Base-by-base conservation (phyloP, 2,329 filamentous ascomycete species). In the Tympanopsis confertula region DNA sequence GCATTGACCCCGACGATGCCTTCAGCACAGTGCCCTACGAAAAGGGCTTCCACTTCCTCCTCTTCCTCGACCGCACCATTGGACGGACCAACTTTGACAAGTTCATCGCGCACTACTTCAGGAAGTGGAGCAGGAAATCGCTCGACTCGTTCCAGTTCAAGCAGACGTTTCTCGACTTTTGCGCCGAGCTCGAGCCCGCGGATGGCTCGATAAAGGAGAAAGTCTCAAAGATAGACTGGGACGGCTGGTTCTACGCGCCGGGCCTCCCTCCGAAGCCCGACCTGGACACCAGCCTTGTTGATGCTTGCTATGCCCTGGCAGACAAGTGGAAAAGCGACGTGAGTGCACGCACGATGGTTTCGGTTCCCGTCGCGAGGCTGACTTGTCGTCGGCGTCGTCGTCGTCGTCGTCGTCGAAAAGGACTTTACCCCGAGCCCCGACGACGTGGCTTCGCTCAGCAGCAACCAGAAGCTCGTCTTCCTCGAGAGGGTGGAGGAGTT, bases 61-160 rank as follows among this genome's bases (percentile, higher is more conserved):
- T 87, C 58, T 80, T 88, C 50, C 77, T 98, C 13, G 91, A 98
- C 51, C 82, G 81, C 35, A 66, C 94, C 2, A 71, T 96, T 3
- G 85, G 86, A 24, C 82, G 84, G 42, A 70, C 81, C n/a, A 82
- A 83, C 55, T 98, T 91, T 64, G 86, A 96, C 67, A 82, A 78
- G 49, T 98, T 96, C 60, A 95, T 96, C 52, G 87, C 88, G 13
- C 79, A 94, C 58, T 95, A 96, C 65, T 96, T 96, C 57, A 78
- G 71, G 20, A 85, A 74, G 28, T 96, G 82, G 74, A 78, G 83
- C 40, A 74, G 75, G 52, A 89, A 87, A 58, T 94, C 86, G 2
- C 71, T 98, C 5, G 87, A 95, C 59, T 93, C 86, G 2, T 94
- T 84, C 50, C 86, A 96, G 52, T 98, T 98, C 72, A 94, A 89